A percentile compares a stretch with the other conserved stretches of the same genome.
Conservation (phyloP, 2,329 filamentous ascomycete species). For the Cercospora brassicicola region DNA sequence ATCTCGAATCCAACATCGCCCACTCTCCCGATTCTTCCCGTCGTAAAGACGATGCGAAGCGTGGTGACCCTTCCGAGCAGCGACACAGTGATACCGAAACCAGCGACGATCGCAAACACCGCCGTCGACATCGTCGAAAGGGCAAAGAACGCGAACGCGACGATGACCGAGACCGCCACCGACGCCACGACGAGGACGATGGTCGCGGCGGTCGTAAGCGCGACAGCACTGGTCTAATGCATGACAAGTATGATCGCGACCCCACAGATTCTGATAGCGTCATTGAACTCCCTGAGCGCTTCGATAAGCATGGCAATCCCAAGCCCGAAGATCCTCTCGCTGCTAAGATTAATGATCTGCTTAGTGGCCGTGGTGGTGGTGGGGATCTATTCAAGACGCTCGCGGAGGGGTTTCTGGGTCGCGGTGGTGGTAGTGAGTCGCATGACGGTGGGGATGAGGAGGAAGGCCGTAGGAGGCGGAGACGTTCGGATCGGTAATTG, state of each 20-base stretch:
- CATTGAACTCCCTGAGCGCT: slow-evolving; percentile 41
- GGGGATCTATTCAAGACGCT: slow-evolving; percentile 34
- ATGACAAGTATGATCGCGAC: slow-evolving; percentile 33
- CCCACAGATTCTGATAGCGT: slow-evolving; percentile 35
- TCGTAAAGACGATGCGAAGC: slow-evolving; percentile 29
- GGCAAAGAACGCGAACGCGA: slow-evolving; percentile 24
- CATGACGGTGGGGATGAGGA: slow-evolving; percentile 18
- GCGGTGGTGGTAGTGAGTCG: slow-evolving; percentile 8
- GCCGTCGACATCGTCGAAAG: slow-evolving; percentile 21
- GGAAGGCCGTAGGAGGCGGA: slow-evolving; percentile 24
- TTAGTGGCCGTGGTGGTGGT: slow-evolving; percentile 33
- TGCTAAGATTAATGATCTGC: slow-evolving; percentile 35
- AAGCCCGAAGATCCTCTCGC: slow-evolving; percentile 35
- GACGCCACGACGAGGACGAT: slow-evolving; percentile 10
- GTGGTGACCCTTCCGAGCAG: slow-evolving; percentile 24
- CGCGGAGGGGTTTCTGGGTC: slow-evolving; percentile 26
- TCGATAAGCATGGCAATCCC: slow-evolving; percentile 40
- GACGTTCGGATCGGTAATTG: slow-evolving; percentile 21
- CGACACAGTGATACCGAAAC: slow-evolving; percentile 25
- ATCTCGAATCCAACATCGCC: slow-evolving; percentile 35
- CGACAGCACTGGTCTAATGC: slow-evolving; percentile 26
- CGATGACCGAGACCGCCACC: slow-evolving; percentile 12
- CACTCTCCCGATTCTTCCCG: slow-evolving; percentile 33
- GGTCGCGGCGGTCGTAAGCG: slow-evolving; percentile 17
- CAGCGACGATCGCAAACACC: slow-evolving; percentile 25